Evolutionary conservation across 108 stramenopile genomes (phyloP).

Genomic region (Fragilaria crotonensis): DNA sequence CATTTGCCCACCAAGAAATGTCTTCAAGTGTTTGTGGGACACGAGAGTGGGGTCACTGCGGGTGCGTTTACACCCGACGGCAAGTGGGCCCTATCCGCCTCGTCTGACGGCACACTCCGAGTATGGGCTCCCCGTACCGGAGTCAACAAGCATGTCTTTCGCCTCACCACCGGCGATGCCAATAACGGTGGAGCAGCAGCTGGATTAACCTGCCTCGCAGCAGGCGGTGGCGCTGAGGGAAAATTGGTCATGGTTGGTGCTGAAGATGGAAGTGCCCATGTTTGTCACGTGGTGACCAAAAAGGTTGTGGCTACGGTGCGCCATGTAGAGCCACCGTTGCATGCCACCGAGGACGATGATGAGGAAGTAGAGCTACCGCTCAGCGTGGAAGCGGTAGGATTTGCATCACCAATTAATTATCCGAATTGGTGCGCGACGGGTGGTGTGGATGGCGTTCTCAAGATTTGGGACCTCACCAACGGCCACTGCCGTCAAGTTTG

Average conservation of each 20-base stretch:
- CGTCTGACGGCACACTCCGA: slow-evolving; percentile 82
- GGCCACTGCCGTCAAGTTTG: slow-evolving; percentile 49
- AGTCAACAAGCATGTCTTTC: slow-evolving; percentile 76
- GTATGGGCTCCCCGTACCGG: slow-evolving; percentile 93
- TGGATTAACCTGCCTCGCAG: slow-evolving; percentile 68
- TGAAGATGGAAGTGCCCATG: slow-evolving; percentile 85
- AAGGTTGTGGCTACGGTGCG: slow-evolving; percentile 75
- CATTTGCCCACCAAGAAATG: slow-evolving; percentile 81
- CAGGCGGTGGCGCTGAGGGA: slow-evolving; percentile 48
- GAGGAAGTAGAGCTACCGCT: slow-evolving; percentile 47
- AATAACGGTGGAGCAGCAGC: slow-evolving; percentile 7
- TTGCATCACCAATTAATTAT: slow-evolving; percentile 43
- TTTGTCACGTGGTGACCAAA: slow-evolving; percentile 77
- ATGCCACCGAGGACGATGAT: slow-evolving; percentile 19
- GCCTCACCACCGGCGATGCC: slow-evolving; percentile 27
- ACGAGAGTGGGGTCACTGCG: slow-evolving; percentile 81
- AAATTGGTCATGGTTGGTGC: slow-evolving; percentile 63
- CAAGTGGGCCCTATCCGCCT: slow-evolving; percentile 75
- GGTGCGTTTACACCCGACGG: slow-evolving; percentile 86
- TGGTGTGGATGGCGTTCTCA: slow-evolving; percentile 75
- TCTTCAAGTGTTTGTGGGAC: slow-evolving; percentile 95
- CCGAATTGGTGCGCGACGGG: slow-evolving; percentile 86
- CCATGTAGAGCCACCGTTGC: slow-evolving; percentile 51
- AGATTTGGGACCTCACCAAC: slow-evolving; percentile 80
- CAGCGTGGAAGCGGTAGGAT: slow-evolving; percentile 89